Evolutionary conservation across 345 rosid species (phyloP), one percentile per base, ranked within the genome.

Genomic region (Brassica juncea): DNA sequence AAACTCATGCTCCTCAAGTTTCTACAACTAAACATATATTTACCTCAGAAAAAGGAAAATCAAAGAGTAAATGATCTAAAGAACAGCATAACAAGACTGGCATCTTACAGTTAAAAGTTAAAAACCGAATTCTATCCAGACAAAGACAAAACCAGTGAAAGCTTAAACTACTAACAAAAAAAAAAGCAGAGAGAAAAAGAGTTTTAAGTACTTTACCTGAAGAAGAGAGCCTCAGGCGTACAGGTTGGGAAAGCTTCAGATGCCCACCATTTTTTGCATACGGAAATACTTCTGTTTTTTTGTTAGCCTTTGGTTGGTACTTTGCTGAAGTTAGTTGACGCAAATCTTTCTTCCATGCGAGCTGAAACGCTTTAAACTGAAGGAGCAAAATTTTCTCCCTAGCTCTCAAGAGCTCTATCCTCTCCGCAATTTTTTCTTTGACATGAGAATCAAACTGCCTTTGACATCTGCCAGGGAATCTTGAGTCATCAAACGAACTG

Each of bases 271-370:
- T 75, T 15, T 80, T 78, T 71, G 86, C 72, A 39, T 91, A 86
- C 52, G 87, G 76, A 81, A 83, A 84, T 3, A 80, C 72, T 39
- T 93, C 97, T 58, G 66, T 66, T 86, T 88, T 93, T 76, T 84
- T 90, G 68, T 86, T 95, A 79, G 92, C 85, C 80, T 86, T 93
- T 32, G 89, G 85, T 62, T 87, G 88, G 52, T 66, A 79, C 84
- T 89, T 96, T 80, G 85, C 79, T 27, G 82, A 72, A 19, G 89
- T 86, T 21, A 83, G 87, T 77, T 84, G 76, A 15, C 76, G 86
- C 86, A 88, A 25, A 81, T 96, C 99, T 82, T 92, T 97, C 88
- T 88, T 93, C 99, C 99, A 96, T 16, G 85, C 74, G 72, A 86
- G 89, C 75, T 85, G 88, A 82, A 89, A 86, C 21, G 88, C 92